phyloP scores from a whole-genome alignment of 2,329 filamentous ascomycete genomes.

The Phaeosphaeria sp. region DNA sequence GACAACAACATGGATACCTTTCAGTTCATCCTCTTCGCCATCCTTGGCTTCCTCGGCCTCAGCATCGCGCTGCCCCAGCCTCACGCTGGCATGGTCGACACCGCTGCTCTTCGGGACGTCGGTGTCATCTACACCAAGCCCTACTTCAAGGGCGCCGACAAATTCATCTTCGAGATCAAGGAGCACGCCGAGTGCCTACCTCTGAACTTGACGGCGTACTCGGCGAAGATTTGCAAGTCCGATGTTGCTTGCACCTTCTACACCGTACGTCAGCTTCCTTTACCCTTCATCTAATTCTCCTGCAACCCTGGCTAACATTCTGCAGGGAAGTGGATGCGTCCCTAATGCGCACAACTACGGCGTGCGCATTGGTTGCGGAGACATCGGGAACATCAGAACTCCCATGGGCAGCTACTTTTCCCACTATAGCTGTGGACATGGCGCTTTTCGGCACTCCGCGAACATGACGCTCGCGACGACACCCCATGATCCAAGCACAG shows the following conservation, averaged over 20 bases:
- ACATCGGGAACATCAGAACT: neutral
- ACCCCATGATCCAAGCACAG: neutral
- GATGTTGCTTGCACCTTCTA: constrained; percentile 15
- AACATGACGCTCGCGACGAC: neutral
- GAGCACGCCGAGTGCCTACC: constrained; percentile 12
- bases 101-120: constrained; percentile 20
- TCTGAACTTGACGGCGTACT: constrained; percentile 10
- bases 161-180: constrained; percentile 19
- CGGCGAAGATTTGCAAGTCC: constrained; percentile 18
- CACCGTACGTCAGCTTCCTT: constrained; percentile 1
- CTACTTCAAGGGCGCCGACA: constrained; percentile 15
- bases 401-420: constrained; percentile 1
- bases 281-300: neutral
- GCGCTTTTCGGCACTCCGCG: neutral
- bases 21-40: neutral
- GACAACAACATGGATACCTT: neutral
- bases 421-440: constrained; percentile 1
- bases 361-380: constrained; percentile 1
- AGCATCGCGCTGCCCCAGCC: constrained; percentile 8
- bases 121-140: constrained; percentile 17
- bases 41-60: neutral
- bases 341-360: neutral
- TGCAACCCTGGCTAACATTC: neutral
- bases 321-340: neutral
- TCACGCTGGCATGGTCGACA: constrained; percentile 29